Evolutionary conservation across 495 filamentous ascomycete species (phyloP).

Genomic region (Penicillium ochrochloron): DNA sequence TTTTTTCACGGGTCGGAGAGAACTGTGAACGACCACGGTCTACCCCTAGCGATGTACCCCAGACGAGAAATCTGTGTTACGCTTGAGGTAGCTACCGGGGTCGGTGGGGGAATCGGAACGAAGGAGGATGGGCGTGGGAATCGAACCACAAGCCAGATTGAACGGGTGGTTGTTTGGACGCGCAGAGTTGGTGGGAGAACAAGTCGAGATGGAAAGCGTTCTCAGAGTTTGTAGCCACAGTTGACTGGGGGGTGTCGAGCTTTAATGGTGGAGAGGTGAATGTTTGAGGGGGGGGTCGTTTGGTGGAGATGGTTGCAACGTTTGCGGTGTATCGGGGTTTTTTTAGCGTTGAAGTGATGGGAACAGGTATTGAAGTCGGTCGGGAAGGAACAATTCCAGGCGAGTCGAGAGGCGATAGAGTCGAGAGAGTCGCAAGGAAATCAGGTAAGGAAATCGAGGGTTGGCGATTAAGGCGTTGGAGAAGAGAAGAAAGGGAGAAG

Average conservation of each 20-base stretch:
- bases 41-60: constrained; percentile 53
- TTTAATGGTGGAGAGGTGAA: neutral
- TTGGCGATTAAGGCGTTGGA: neutral
- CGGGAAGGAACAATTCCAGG: constrained; percentile 1
- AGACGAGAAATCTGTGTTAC: constrained; percentile 49
- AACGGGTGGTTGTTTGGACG: neutral
- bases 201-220: constrained; percentile 14
- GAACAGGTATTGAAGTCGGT: neutral
- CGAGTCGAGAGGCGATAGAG: neutral
- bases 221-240: constrained; percentile 1
- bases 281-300: constrained; percentile 7
- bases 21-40: constrained; percentile 40
- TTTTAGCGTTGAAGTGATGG: neutral
- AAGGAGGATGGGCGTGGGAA: constrained; percentile 20
- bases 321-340: constrained; percentile 6
- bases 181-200: neutral
- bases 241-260: neutral
- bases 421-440: constrained; percentile 2
- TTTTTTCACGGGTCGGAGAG: constrained; percentile 16
- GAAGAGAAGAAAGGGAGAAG: neutral
- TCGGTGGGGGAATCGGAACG: constrained; percentile 23
- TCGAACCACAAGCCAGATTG: constrained; percentile 18
- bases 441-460: neutral
- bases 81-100: constrained; percentile 52
- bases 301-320: constrained; percentile 11